Percentiles rank a stretch among this genome's conserved stretches.
These are phyloP conservation scores for Pyrus communis DNA, from an alignment of 306 rosid species.

Conservation along the genomic window DNA sequence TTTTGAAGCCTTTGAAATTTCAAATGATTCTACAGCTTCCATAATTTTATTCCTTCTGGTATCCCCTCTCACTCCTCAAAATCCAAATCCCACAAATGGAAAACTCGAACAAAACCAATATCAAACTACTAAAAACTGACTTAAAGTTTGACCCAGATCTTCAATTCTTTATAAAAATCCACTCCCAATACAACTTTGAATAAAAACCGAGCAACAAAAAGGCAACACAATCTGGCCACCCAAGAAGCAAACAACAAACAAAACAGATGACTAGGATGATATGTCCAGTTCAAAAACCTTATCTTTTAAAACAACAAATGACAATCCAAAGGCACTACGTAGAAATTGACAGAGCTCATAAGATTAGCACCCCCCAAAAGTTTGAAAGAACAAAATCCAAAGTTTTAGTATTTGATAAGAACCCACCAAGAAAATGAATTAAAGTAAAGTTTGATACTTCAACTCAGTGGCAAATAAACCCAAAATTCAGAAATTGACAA, in stretches of 20 bases:
- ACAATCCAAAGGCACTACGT: neutral
- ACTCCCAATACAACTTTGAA: slow-evolving; percentile 16
- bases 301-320: neutral
- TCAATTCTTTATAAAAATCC: slow-evolving; percentile 18
- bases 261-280: neutral
- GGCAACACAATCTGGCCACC: slow-evolving; percentile 20
- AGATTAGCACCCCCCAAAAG: slow-evolving; percentile 15
- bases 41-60: slow-evolving; percentile 14
- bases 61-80: slow-evolving; percentile 14
- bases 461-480: slow-evolving; percentile 9
- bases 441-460: slow-evolving; percentile 3
- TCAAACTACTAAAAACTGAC: slow-evolving; percentile 2
- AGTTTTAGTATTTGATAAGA: neutral
- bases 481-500: slow-evolving; percentile 3
- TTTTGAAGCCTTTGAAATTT: slow-evolving; percentile 52
- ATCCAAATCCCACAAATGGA: slow-evolving; percentile 2
- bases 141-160: slow-evolving; percentile 8
- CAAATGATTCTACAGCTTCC: slow-evolving; percentile 17
- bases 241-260: neutral
- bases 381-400: neutral
- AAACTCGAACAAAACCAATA: slow-evolving; percentile 2
- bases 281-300: neutral
- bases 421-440: slow-evolving; percentile 3
- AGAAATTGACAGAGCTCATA: slow-evolving; percentile 11
- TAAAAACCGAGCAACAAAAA: slow-evolving; percentile 9